Conservation (phyloP, 139 green algal genomes). For the Micractinium conductrix region DNA sequence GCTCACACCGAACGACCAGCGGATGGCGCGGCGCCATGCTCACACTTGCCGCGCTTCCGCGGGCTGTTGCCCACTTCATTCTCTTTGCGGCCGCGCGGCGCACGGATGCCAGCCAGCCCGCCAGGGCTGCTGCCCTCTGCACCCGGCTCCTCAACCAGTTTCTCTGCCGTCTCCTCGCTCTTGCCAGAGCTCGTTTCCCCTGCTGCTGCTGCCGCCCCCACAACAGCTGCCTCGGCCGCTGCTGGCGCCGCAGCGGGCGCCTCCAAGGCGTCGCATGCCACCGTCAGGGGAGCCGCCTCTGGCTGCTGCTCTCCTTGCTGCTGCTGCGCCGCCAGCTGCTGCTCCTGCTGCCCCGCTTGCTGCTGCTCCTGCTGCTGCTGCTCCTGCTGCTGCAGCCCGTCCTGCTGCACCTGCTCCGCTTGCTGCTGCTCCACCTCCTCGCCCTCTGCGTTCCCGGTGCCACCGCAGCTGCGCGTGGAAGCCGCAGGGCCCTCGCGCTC, state of each 20-base stretch:
- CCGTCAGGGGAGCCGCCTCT: background rate
- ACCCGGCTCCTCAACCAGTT: background rate
- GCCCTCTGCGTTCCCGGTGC: too few species aligned
- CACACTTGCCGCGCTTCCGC: background rate
- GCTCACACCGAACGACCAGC: too few species aligned
- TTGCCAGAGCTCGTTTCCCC: constrained; percentile 16
- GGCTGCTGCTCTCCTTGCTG: background rate
- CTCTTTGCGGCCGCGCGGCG: too few species aligned
- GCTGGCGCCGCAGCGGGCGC: background rate
- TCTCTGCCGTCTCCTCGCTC: constrained; percentile 18
- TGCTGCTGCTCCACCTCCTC: background rate
- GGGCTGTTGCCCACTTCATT: background rate
- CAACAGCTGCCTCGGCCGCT: background rate
- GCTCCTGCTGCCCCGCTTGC: background rate
- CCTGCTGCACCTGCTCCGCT: background rate
- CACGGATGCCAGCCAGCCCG: background rate
- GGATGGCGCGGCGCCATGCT: background rate
- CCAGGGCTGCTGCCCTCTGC: background rate
- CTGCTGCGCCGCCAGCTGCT: background rate
- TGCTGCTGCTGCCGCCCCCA: background rate
- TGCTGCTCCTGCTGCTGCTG: background rate
- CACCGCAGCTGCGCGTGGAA: background rate
- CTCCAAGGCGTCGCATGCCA: too few species aligned
- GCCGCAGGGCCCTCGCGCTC: background rate
- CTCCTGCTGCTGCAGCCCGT: background rate